These are phyloP conservation scores for Paspalum vaginatum DNA, from an alignment of 176 grass and related monocot species.

Conservation along the genomic window DNA sequence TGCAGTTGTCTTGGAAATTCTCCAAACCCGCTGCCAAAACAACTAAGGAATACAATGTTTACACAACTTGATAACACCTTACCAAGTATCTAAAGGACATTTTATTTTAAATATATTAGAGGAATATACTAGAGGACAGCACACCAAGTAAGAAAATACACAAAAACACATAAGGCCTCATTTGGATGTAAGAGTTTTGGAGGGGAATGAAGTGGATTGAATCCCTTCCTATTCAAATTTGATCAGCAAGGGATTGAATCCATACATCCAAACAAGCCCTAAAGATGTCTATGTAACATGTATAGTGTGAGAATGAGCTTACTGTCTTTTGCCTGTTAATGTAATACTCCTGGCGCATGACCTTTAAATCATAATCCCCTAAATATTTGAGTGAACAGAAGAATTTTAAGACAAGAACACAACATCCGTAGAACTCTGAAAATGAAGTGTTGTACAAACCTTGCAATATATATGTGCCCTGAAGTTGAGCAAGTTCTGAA, in stretches of 20 bases:
- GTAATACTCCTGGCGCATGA: constrained; percentile 98
- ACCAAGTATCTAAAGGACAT: background rate
- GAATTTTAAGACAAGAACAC: constrained; percentile 3
- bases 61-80: constrained; percentile 6
- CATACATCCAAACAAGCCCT: too few species aligned
- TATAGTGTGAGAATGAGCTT: background rate
- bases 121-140: too few species aligned
- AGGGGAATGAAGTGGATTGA: too few species aligned
- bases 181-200: too few species aligned
- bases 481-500: constrained; percentile 98
- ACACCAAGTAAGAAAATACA: background rate
- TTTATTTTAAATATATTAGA: background rate
- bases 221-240: too few species aligned
- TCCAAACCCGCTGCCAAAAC: too few species aligned
- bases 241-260: too few species aligned
- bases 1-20: background rate
- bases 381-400: constrained; percentile 40
- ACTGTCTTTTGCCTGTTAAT: constrained; percentile 91
- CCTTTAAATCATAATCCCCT: constrained; percentile 99
- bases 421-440: constrained; percentile 25
- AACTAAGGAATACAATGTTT: background rate
- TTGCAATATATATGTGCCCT: constrained; percentile 99
- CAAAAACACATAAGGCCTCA: background rate
- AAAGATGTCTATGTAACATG: background rate
- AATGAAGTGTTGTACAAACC: constrained; percentile 49